Base-by-base conservation (phyloP, 1,139 yeast genomes). In the Yamadazyma diddensiae region DNA sequence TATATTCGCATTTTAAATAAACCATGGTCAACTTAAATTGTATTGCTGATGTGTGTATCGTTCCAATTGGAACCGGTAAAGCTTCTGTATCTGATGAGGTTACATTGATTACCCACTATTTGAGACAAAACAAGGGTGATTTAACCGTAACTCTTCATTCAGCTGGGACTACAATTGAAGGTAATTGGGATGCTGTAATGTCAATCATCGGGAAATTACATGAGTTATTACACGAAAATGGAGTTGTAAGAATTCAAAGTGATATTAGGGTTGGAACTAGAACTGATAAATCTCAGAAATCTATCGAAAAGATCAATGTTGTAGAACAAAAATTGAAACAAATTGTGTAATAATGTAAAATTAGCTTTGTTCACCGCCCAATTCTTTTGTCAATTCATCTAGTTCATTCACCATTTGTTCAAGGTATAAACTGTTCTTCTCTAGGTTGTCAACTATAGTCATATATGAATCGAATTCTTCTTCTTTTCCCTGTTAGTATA, bases 151-250 rank as follows among this genome's bases (percentile, higher is more conserved):
- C 85, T 1, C 63, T 87, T 43, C 95, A 87, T 57, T 81, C 92
- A 43, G 95, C 95, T 1, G 95, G 95, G 5, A 86, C 95, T 7
- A 85, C 95, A 4, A 82, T 86, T 49, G 84, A 83, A 48, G 96
- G 96, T 0, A 88, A 88, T n/a, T 87, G 95, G 95, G 77, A 79
- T 49, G 85, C 82, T 35, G 95, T 87, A 2, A 82, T 80, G 77
- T 75, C 68, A 19, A 61, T 84, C 35, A 82, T 87, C 47, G 95
- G 95, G n/a, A 72, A 76, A 45, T 63, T 86, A 48, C 96, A 87
- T 49, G 79, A 81, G 48, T 62, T 65, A 31, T 72, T 85, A 30
- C 96, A 87, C 50, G 63, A 62, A 5, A 62, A 62, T 15, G 95
- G 94, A 2, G 77, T 83, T 11, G 71, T 80, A 10, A 69, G 96